Evolutionary conservation across 306 rosid genomes (phyloP), one percentile per base, ranked within the genome.

Genomic region (Pyrus betulifolia): DNA sequence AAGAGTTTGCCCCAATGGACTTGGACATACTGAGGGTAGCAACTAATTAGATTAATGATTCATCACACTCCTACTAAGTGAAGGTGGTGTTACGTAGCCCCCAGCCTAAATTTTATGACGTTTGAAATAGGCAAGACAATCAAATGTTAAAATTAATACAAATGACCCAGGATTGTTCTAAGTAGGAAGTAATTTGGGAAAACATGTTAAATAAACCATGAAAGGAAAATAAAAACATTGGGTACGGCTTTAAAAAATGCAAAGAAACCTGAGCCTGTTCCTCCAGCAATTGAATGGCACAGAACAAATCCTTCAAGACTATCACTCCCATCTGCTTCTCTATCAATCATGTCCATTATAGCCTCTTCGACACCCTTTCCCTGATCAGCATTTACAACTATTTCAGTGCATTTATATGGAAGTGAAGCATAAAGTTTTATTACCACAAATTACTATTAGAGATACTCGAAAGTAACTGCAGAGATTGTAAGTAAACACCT

Each of bases 311-410:
- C 99, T 86, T 95, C 99, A 67, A 95, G 99, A 86, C 99, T 95
- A 78, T 95, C 99, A 88, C 99, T 92, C 31, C 99, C 99, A 89
- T 95, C 99, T 35, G 97, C 99, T 87, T 95, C 99, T 89, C 99
- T 88, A 72, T 95, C 99, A 79, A 95, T 95, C 99, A 95, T 95
- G 82, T 95, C 99, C 97, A 95, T 95, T 86, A 95, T 95, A 76
- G 93, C 97, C 88, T 95, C 99, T 87, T 95, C 99, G 71, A 95
- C 99, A 79, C 87, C 89, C 84, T 95, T 88, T 74, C 99, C 99
- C 99, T 92, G 90, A 76, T 55, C 74, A 83, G 35, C 84, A 84
- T 72, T 69, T 59, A 82, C 21, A 72, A 64, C 19, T 28, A 75
- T 42, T 61, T 75, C 76, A 69, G 33, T 14, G 44, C 27, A 35